Base-by-base conservation (phyloP, 208 protist genomes). In the Trypanosoma caninum region DNA sequence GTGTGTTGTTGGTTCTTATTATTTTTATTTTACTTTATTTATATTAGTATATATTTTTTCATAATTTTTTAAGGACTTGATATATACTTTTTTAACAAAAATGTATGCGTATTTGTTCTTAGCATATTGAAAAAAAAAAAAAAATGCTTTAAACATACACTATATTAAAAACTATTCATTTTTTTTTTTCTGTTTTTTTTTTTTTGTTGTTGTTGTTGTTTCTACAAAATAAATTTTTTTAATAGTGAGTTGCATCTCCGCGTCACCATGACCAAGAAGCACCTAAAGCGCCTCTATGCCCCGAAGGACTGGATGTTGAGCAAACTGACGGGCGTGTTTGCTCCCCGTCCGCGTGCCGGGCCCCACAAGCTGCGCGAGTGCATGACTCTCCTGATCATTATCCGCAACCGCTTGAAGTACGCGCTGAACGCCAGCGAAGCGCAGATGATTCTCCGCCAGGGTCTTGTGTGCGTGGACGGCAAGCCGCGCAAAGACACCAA, bases 241-340 rank as follows among this genome's bases (percentile, higher is more conserved):
- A 13, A 67, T 53, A 51, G 54, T 41, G 50, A 68, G 35, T 65
- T 65, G 51, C 45, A 54, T 9, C 22, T 63, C 1, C 20, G 13
- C 20, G 9, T 45, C 40, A 45, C 13, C 34, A 93, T 93, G 87
- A 96, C 97, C 62, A 99, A 98, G 89, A 99, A 99, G 77, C 99
- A 99, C 91, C 76, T 99, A 52, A 99, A 99, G 94, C 95, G 99
- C 75, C 77, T 99, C 46, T 93, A 87, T 75, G 99, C 99, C 48
- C 99, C 98, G 59, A 93, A 91, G 64, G 96, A 99, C 83, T 99
- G 98, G 99, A 99, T 99, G 98, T 87, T 99, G 45, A 97, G 97
- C 87, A 99, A 99, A 89, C 88, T 99, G 56, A 91, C 92, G 54
- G 98, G 98, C 64, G 82, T 96, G 52, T 99, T 87, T 54, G 98